A percentile compares a stretch with the other conserved stretches of the same genome.
These are phyloP conservation scores for Rhizophlyctis rosea DNA, from an alignment of 192 early-diverging fungal genomes.

Conservation along the genomic window DNA sequence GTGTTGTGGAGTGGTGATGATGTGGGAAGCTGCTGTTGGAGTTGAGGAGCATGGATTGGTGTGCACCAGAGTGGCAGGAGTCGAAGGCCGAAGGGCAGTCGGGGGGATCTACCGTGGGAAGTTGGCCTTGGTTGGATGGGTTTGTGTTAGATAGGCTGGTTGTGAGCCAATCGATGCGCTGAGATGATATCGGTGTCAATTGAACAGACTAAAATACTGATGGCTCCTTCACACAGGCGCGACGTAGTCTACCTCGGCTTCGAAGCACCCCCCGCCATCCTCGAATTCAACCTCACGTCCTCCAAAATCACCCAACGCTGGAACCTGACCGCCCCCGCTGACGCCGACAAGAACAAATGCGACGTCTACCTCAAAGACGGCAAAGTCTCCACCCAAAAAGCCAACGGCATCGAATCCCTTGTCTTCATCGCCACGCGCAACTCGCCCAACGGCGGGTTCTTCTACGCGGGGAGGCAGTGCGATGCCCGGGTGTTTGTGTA, in stretches of 20 bases:
- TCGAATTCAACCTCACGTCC: slow-evolving; percentile 21
- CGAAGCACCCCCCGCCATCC: slow-evolving; percentile 20
- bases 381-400: not conserved
- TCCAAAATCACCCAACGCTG: not conserved
- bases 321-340: not conserved
- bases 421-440: slow-evolving; percentile 9
- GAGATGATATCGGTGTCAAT: not conserved
- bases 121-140: too few species aligned
- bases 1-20: too few species aligned
- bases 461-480: slow-evolving; percentile 28
- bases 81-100: too few species aligned
- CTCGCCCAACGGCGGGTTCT: slow-evolving; percentile 3
- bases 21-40: too few species aligned
- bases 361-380: not conserved
- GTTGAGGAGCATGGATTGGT: too few species aligned
- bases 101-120: too few species aligned
- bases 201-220: not conserved
- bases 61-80: too few species aligned
- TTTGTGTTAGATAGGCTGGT: too few species aligned
- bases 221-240: slow-evolving; percentile 3
- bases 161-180: not conserved
- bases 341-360: too few species aligned
- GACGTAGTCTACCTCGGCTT: slow-evolving; percentile 21
- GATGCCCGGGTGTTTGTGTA: slow-evolving; percentile 30
- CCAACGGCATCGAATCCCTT: slow-evolving; percentile 28